These are phyloP conservation scores for Periconia sp. DNA, from an alignment of 2,329 filamentous ascomycete species.

Conservation along the genomic window DNA sequence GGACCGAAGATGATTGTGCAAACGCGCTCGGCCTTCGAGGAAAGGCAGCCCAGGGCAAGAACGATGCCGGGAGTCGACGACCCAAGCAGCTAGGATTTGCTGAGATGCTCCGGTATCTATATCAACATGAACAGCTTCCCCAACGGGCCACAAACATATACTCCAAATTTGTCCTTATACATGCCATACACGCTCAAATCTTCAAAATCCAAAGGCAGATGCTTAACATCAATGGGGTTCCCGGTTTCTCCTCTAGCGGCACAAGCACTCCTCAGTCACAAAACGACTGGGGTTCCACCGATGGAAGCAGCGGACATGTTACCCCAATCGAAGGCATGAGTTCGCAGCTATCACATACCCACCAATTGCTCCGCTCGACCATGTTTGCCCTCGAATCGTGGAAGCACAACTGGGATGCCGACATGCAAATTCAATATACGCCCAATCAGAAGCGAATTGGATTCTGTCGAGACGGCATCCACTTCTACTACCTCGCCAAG, in stretches of 20 bases:
- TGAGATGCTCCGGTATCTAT: conserved; percentile 62
- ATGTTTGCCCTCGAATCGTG: conserved; percentile 67
- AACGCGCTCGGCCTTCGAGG: conserved; percentile 67
- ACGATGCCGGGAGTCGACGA: conserved; percentile 64
- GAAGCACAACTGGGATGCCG: conserved; percentile 71
- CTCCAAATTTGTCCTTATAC: conserved; percentile 73
- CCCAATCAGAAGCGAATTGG: conserved; percentile 63
- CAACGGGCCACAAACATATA: conserved; percentile 70
- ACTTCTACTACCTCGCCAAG: conserved; percentile 73
- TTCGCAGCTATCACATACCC: conserved; percentile 49
- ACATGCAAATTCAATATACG: conserved; percentile 69
- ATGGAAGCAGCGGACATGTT: conserved; percentile 41
- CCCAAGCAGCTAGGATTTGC: conserved; percentile 67
- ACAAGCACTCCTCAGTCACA: conserved; percentile 61
- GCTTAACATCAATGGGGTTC: conserved; percentile 11
- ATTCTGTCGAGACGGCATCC: conserved; percentile 70
- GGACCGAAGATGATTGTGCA: conserved; percentile 60
- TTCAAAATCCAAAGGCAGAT: conserved; percentile 54
- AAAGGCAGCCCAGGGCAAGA: conserved; percentile 57
- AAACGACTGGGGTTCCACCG: conserved; percentile 59
- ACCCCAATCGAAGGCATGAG: conserved; percentile 49
- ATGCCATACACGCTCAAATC: conserved; percentile 67
- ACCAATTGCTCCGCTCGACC: conserved; percentile 51
- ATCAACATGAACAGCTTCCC: conserved; percentile 62
- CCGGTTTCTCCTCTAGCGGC: conserved; percentile 44